Evolutionary conservation across 1,284 basidiomycete species (phyloP).

Genomic region (Mycena citricolor): DNA sequence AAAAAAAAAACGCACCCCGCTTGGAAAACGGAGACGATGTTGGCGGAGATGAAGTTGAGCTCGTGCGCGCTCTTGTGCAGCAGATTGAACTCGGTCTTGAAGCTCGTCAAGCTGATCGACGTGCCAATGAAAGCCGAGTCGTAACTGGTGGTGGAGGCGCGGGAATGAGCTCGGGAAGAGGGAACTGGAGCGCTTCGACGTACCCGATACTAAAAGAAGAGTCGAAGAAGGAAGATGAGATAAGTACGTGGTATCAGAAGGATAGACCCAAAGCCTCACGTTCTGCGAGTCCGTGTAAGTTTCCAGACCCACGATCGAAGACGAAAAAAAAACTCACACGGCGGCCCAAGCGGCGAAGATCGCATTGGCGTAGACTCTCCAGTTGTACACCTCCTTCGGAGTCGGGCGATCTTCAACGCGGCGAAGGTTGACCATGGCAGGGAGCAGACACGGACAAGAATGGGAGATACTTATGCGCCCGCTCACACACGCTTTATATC

Average conservation of each 20-base stretch:
- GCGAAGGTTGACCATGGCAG: constrained; percentile 23
- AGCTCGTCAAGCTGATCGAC: constrained; percentile 42
- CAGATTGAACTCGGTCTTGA: constrained; percentile 44
- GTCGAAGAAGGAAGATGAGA: too few relatives aligned
- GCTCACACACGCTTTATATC: too few relatives aligned
- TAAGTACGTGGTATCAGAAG: too few relatives aligned
- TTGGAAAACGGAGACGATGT: constrained; percentile 50
- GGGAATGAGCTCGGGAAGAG: neutral
- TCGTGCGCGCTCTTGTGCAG: constrained; percentile 31
- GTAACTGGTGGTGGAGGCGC: constrained; percentile 25
- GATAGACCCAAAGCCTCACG: too few relatives aligned
- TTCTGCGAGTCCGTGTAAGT: too few relatives aligned
- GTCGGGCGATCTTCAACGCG: constrained; percentile 39
- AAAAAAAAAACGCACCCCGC: constrained; percentile 29
- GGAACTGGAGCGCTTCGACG: constrained; percentile 3
- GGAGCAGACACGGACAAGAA: too few relatives aligned
- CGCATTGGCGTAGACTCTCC: constrained; percentile 42
- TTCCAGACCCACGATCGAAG: too few relatives aligned
- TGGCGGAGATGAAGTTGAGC: constrained; percentile 39
- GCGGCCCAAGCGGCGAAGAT: constrained; percentile 40
- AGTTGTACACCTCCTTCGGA: constrained; percentile 45
- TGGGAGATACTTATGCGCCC: too few relatives aligned
- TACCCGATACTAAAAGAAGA: constrained; percentile 24
- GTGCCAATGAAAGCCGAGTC: constrained; percentile 49
- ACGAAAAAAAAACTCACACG: constrained; percentile 15